Evolutionary conservation across 1,284 basidiomycete species (phyloP), one percentile per base, ranked within the genome.

Genomic region (Xerocomus cyaneibrunnescens): DNA sequence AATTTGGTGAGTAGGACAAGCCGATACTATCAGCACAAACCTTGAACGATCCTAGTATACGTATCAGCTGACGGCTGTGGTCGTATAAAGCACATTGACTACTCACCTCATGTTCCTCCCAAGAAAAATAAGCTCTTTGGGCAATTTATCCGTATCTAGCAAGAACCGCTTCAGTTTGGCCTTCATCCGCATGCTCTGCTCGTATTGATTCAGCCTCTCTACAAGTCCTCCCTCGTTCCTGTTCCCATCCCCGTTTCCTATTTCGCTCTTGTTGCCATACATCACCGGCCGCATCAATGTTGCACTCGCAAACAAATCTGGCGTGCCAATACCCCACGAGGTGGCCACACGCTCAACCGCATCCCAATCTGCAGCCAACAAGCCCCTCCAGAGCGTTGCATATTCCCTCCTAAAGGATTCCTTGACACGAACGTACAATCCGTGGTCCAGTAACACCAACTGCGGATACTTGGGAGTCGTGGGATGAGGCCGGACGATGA

Each of bases 371-470:
- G 81, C 77, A 0, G 81, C 79, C 40, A 95, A 80, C 56, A 95
- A 76, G 0, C 81, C 85, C 45, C 85, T 77, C 93, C 92, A 95
- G 1, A 95, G 74, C 5, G 76, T 74, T 16, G 88, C 88, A 73
- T 92, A 93, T 50, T 93, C 80, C 36, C 77, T 74, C 54, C 80
- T 78, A 67, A 94, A 89, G 3, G 75, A 62, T 19, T 82, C 76
- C n/a, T 78, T 68, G 2, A 89, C 76, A 4, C 75, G 75, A 27
- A 93, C 89, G 62, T 92, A 95, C 17, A 96, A 73, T 0, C 93
- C 93, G 65, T 96, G 93, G 64, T 96, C 93, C 57, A 96, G 81
- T 10, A 95, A 75, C 27, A 94, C 92, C 38, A 95, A 77, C 64
- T 95, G 89, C 0, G 89, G 83, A n/a, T 74, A 70, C 12, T 66